A percentile compares a stretch with the other conserved stretches of the same genome.
phyloP scores from a whole-genome alignment of 78 protist species.

The Guillardia theta region DNA sequence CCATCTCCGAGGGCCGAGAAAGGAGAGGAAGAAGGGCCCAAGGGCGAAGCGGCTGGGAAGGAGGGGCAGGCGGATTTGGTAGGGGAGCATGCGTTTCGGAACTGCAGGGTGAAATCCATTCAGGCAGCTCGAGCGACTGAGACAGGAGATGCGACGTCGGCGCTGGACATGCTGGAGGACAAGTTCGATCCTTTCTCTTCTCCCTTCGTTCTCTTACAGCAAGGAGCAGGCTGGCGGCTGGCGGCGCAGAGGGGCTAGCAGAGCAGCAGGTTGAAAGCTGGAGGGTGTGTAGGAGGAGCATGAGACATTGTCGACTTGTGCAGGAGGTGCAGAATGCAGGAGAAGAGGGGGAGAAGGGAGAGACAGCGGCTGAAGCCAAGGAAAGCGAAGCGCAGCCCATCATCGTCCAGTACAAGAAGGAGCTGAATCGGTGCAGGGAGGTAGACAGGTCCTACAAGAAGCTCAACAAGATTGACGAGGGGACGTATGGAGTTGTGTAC shows the following conservation, averaged over 20 bases:
- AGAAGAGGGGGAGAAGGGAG: too few species aligned
- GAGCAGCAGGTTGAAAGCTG: neutral
- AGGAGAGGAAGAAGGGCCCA: neutral
- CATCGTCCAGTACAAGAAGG: too few species aligned
- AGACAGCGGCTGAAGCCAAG: too few species aligned
- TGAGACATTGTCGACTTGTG: neutral
- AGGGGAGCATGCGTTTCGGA: too few species aligned
- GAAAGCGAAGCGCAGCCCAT: too few species aligned
- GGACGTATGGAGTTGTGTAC: constrained; percentile 46
- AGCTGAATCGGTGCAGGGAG: neutral
- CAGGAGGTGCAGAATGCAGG: neutral
- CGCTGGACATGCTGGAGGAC: constrained; percentile 25
- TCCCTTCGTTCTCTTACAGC: neutral
- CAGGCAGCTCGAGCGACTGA: neutral
- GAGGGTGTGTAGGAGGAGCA: neutral
- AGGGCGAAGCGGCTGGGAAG: neutral
- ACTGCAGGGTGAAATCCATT: too few species aligned
- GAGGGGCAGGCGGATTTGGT: neutral
- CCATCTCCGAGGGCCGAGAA: neutral
- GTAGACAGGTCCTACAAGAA: neutral
- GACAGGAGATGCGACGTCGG: neutral
- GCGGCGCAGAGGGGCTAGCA: too few species aligned
- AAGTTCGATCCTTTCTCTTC: too few species aligned
- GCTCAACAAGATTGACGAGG: constrained; percentile 41
- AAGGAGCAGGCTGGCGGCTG: neutral